These are phyloP conservation scores for Paraurostyla sp. DNA, from an alignment of 73 alveolate species.

Conservation along the genomic window DNA sequence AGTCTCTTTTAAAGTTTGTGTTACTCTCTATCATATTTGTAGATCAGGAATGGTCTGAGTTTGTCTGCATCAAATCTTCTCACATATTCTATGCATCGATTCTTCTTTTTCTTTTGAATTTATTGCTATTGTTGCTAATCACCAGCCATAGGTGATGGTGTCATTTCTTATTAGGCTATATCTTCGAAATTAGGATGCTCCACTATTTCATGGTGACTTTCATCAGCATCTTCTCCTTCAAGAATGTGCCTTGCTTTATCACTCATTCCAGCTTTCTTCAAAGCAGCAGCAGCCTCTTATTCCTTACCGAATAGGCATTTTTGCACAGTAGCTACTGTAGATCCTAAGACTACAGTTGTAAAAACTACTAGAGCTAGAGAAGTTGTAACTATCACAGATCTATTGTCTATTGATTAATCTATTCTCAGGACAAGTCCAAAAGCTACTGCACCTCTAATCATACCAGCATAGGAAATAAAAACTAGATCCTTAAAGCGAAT, in stretches of 20 bases:
- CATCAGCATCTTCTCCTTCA: slow-evolving; percentile 31
- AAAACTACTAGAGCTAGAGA: slow-evolving; percentile 66
- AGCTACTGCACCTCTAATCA: slow-evolving; percentile 94
- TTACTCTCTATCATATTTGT: slow-evolving; percentile 41
- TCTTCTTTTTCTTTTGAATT: slow-evolving; percentile 22
- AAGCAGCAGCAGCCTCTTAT: slow-evolving; percentile 32
- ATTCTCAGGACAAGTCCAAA: slow-evolving; percentile 89
- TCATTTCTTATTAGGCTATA: not conserved
- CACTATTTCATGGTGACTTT: slow-evolving; percentile 55
- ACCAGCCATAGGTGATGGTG: not conserved
- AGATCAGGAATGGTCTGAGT: slow-evolving; percentile 55
- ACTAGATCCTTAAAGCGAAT: slow-evolving; percentile 67
- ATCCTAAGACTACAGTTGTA: slow-evolving; percentile 71
- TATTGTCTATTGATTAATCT: slow-evolving; percentile 68
- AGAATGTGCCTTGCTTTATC: slow-evolving; percentile 11
- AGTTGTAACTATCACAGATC: slow-evolving; percentile 76
- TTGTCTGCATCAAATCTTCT: not conserved
- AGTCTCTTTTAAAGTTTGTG: slow-evolving; percentile 53
- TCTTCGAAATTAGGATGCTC: slow-evolving; percentile 68
- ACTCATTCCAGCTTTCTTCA: slow-evolving; percentile 10
- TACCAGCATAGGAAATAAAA: slow-evolving; percentile 81
- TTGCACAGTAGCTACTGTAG: slow-evolving; percentile 57
- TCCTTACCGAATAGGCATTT: slow-evolving; percentile 42
- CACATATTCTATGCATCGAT: slow-evolving; percentile 19
- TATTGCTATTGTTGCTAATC: not conserved